Conservation (phyloP, 768 basidiomycete genomes). For the Tricholoma sp. region DNA sequence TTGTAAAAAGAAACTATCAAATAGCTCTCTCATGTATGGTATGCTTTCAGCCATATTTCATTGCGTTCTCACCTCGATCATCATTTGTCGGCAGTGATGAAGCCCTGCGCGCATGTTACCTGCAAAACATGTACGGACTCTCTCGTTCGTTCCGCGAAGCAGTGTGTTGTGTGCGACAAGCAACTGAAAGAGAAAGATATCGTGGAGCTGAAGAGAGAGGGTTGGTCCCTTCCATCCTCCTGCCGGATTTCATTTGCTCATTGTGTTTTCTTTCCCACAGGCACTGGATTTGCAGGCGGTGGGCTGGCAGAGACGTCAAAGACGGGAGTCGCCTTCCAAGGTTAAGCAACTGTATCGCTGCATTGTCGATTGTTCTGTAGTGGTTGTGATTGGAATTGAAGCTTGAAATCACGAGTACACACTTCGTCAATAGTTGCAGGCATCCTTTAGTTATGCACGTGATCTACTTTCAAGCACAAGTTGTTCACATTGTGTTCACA, state of each 20-base stretch:
- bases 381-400: no score
- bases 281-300: conserved; percentile 94
- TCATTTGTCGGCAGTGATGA: conserved; percentile 49
- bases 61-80: not conserved
- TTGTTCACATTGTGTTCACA: no score
- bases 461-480: no score
- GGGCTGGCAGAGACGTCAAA: conserved; percentile 86
- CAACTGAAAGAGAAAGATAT: conserved; percentile 63
- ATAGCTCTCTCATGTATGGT: conserved; percentile 69
- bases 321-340: conserved; percentile 82
- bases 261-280: conserved; percentile 29
- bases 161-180: conserved; percentile 85
- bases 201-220: conserved; percentile 85
- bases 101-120: conserved; percentile 85
- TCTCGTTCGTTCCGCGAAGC: conserved; percentile 69
- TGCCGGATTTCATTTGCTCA: not conserved
- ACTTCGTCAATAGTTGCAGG: no score
- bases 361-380: no score
- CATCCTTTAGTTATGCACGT: no score
- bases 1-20: conserved; percentile 82
- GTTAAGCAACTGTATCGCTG: conserved; percentile 31
- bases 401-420: not conserved
- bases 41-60: conserved; percentile 22
- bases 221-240: conserved; percentile 31
- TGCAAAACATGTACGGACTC: conserved; percentile 91